A percentile compares a stretch with the other conserved stretches of the same genome.
These are phyloP conservation scores for Cairneyella variabilis DNA, from an alignment of 495 filamentous ascomycete genomes.

Conservation along the genomic window DNA sequence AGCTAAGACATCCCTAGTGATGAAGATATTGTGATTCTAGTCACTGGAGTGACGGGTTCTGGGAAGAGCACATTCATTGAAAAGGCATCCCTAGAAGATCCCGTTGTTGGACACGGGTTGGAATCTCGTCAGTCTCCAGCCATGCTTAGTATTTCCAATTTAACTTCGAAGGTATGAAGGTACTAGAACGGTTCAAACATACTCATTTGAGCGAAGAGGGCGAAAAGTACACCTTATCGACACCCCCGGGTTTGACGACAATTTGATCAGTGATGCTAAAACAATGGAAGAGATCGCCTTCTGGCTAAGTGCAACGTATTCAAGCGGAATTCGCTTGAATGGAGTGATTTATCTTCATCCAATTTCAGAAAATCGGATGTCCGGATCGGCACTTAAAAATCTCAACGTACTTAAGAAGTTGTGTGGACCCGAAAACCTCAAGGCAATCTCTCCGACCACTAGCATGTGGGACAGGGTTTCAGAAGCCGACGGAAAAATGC, in stretches of 20 bases:
- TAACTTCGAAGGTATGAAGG: conserved; percentile 10
- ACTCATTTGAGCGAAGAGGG: conserved; percentile 1
- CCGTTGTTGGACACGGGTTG: conserved; percentile 4
- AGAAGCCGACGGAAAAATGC: neutral
- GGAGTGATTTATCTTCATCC: conserved; percentile 36
- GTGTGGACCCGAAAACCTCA: conserved; percentile 24
- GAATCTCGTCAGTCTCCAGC: conserved; percentile 1
- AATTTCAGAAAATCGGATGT: conserved; percentile 28
- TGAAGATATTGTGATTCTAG: conserved; percentile 6
- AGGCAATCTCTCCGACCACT: conserved; percentile 22
- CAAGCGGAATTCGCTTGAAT: conserved; percentile 11
- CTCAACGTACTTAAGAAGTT: conserved; percentile 32
- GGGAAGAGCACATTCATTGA: conserved; percentile 15
- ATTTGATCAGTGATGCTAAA: conserved; percentile 28
- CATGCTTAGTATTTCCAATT: neutral
- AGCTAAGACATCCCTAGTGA: too few relatives aligned
- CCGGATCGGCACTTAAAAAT: conserved; percentile 28
- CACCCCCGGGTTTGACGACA: conserved; percentile 43
- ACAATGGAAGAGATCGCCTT: conserved; percentile 31
- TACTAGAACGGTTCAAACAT: conserved; percentile 16
- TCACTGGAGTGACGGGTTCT: conserved; percentile 5
- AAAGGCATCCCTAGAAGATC: neutral
- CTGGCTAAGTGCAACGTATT: conserved; percentile 23
- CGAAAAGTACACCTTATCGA: conserved; percentile 30
- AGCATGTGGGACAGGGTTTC: conserved; percentile 20